Evolutionary conservation across 352 stramenopile species (phyloP).

Genomic region (Globisporangium perplexum): DNA sequence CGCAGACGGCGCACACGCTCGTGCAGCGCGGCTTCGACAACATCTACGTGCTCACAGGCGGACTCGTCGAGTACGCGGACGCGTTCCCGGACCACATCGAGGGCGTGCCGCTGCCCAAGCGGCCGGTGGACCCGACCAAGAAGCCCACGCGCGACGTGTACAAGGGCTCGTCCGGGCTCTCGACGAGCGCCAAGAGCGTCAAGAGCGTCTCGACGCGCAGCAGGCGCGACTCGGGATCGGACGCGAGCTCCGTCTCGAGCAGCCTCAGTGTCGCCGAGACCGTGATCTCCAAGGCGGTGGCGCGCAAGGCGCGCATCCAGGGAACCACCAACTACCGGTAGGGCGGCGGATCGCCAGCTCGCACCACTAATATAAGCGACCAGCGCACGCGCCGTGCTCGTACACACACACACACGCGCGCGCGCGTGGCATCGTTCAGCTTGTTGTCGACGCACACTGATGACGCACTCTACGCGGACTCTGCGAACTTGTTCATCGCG

Average conservation of each 20-base stretch:
- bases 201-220: constrained; percentile 40
- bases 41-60: constrained; percentile 73
- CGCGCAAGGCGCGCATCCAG: constrained; percentile 47
- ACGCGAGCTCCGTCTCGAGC: constrained; percentile 59
- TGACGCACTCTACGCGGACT: constrained; percentile 5
- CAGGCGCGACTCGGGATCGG: constrained; percentile 42
- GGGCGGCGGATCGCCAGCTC: background rate
- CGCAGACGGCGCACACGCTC: constrained; percentile 57
- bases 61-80: constrained; percentile 58
- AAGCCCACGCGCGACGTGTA: constrained; percentile 54
- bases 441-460: background rate
- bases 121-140: constrained; percentile 43
- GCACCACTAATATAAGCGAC: background rate
- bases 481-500: constrained; percentile 70
- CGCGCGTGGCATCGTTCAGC: background rate
- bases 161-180: constrained; percentile 37
- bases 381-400: background rate
- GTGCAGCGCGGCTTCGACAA: constrained; percentile 84
- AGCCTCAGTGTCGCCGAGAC: constrained; percentile 61
- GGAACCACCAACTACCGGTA: constrained; percentile 50
- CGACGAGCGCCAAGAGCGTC: constrained; percentile 37
- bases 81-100: constrained; percentile 62
- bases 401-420: background rate
- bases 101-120: constrained; percentile 46
- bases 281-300: constrained; percentile 67